Evolutionary conservation across 2,329 filamentous ascomycete species (phyloP), one percentile per base, ranked within the genome.

Genomic region (Alternaria hordeiaustralica): DNA sequence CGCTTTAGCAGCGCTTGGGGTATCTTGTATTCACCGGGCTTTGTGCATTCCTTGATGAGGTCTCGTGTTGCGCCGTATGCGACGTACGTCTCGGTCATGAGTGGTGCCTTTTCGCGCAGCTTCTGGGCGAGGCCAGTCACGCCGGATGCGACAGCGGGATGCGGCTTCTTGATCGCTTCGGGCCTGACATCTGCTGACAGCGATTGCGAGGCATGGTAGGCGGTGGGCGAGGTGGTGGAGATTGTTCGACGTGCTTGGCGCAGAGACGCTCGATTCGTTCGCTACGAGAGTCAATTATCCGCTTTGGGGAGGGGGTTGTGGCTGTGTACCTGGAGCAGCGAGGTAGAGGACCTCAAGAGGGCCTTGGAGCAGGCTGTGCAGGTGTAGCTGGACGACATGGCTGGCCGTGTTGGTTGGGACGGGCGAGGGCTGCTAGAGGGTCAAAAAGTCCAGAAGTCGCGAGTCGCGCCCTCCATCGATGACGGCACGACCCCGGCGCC

Each of bases 51-150:
- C 76, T 91, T 90, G 83, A 93, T 94, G 61, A 97, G 84, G 61
- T 87, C 84, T 82, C 96, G 90, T 25, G 93, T 96, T 55, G 89
- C 88, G 63, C 89, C 90, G 76, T 96, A 92, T 33, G 94, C 92
- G 58, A 91, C 87, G 78, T 97, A 97, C 12, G 88, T 89, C 73
- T 90, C 88, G 11, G 77, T 80, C 69, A 76, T 73, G 50, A 75
- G 55, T 10, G 77, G 76, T 18, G 75, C 75, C 51, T 72, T 76
- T 59, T 78, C 71, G 30, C 75, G 73, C 41, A 80, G 43, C 63
- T 71, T 72, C 49, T 72, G 60, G 15, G 75, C 78, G 18, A 80
- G 58, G 11, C 71, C 68, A 21, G 64, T 68, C 30, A 72, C 62
- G 33, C 67, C 62, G 3, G 59, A 65, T 53, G 56, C 66, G 25